Evolutionary conservation across 2,329 filamentous ascomycete species (phyloP).

Genomic region (Drechslerella stenobrocha): DNA sequence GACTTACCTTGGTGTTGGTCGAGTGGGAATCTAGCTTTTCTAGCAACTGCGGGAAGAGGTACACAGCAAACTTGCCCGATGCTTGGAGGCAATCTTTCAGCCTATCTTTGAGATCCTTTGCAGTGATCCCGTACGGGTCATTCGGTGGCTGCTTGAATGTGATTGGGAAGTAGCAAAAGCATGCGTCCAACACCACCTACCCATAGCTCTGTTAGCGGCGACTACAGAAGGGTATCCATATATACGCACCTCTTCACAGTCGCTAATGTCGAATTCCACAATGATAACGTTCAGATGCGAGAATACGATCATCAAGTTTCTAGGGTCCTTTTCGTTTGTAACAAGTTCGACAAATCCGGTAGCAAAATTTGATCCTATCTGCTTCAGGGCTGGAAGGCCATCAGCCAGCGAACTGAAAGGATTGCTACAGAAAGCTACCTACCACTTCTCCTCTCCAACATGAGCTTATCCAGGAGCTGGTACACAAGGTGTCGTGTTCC

Average conservation of each 20-base stretch:
- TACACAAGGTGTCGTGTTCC: slow-evolving; percentile 68
- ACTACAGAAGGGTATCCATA: neutral
- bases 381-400: slow-evolving; percentile 58
- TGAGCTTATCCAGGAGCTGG: slow-evolving; percentile 65
- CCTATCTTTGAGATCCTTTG: slow-evolving; percentile 68
- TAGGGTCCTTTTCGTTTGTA: slow-evolving; percentile 69
- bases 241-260: slow-evolving; percentile 62
- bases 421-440: slow-evolving; percentile 25
- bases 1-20: slow-evolving; percentile 65
- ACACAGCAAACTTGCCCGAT: slow-evolving; percentile 66
- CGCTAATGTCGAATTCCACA: slow-evolving; percentile 68
- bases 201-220: neutral
- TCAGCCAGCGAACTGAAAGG: slow-evolving; percentile 26
- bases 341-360: slow-evolving; percentile 67
- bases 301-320: slow-evolving; percentile 72
- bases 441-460: slow-evolving; percentile 66
- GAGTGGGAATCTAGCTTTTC: slow-evolving; percentile 72
- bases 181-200: slow-evolving; percentile 65
- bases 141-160: slow-evolving; percentile 71
- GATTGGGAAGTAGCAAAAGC: slow-evolving; percentile 74
- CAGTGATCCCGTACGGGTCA: slow-evolving; percentile 70
- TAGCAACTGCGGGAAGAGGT: slow-evolving; percentile 68
- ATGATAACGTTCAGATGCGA: slow-evolving; percentile 69
- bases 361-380: slow-evolving; percentile 65
- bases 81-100: slow-evolving; percentile 68